These are phyloP conservation scores for Trichoderma endophyticum DNA, from an alignment of 2,329 filamentous ascomycete genomes.

Conservation along the genomic window DNA sequence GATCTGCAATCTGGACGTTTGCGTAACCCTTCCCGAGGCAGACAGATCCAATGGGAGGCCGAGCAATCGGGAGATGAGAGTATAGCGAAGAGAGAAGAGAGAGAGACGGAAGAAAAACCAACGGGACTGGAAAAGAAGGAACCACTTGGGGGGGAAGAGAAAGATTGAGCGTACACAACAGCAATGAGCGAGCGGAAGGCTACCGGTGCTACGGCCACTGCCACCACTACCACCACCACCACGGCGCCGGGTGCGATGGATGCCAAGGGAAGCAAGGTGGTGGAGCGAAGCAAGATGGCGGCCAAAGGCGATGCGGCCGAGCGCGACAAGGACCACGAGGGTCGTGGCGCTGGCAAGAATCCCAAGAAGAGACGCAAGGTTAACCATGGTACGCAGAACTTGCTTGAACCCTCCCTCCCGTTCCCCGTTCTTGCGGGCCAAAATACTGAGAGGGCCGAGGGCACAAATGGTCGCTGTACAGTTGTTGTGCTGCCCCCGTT, in stretches of 20 bases:
- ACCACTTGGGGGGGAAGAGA: background rate
- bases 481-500: background rate
- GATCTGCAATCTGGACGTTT: slow-evolving; percentile 13
- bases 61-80: slow-evolving; percentile 6
- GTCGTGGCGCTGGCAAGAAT: slow-evolving; percentile 45
- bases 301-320: slow-evolving; percentile 32
- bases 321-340: slow-evolving; percentile 29
- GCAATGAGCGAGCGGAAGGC: slow-evolving; percentile 34
- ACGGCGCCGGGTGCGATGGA: slow-evolving; percentile 24
- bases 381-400: slow-evolving; percentile 69
- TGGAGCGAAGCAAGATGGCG: slow-evolving; percentile 26
- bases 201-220: slow-evolving; percentile 23
- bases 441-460: background rate
- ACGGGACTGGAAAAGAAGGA: background rate
- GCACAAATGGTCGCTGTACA: background rate
- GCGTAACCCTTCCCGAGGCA: slow-evolving; percentile 16
- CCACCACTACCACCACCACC: slow-evolving; percentile 13
- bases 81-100: background rate
- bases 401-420: slow-evolving; percentile 19
- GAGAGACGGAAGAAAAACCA: background rate
- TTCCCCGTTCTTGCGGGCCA: background rate
- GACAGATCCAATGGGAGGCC: slow-evolving; percentile 19
- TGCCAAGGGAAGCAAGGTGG: slow-evolving; percentile 31
- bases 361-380: slow-evolving; percentile 86
- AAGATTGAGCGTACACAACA: slow-evolving; percentile 21